These are phyloP conservation scores for Komagataella pseudopastoris DNA, from an alignment of 805 yeast species.

Conservation along the genomic window DNA sequence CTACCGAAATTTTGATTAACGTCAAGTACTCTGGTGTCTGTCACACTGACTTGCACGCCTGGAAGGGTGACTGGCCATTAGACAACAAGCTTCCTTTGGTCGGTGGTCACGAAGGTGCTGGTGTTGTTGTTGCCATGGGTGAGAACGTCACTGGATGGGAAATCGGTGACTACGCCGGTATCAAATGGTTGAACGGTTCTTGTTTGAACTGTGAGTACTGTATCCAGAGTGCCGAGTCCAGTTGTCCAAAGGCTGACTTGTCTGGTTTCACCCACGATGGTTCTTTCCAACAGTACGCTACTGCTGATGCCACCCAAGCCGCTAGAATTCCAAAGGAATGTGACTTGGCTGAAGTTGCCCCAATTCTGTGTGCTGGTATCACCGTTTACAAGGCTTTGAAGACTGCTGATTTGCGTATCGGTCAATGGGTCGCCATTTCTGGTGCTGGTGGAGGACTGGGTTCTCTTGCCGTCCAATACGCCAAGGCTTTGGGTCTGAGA, in stretches of 20 bases:
- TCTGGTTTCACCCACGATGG: constrained; percentile 69
- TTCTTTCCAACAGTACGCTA: constrained; percentile 39
- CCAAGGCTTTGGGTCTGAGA: constrained; percentile 61
- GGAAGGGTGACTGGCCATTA: constrained; percentile 65
- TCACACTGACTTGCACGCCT: constrained; percentile 65
- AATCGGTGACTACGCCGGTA: constrained; percentile 54
- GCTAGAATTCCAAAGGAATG: constrained; percentile 30
- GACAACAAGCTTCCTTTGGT: constrained; percentile 44
- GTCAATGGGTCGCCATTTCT: constrained; percentile 63
- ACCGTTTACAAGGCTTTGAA: constrained; percentile 41
- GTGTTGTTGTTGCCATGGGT: constrained; percentile 54
- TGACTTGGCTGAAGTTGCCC: constrained; percentile 33
- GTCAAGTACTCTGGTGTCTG: constrained; percentile 67
- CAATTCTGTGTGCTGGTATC: constrained; percentile 40
- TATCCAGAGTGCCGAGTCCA: constrained; percentile 42
- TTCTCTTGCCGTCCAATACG: constrained; percentile 63
- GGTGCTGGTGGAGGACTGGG: constrained; percentile 84
- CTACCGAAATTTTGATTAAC: constrained; percentile 50
- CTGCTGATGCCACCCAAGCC: constrained; percentile 39
- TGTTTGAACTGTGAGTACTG: constrained; percentile 55
- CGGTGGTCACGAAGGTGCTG: constrained; percentile 70
- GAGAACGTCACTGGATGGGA: constrained; percentile 44
- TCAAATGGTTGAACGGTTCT: constrained; percentile 58
- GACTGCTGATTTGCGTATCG: constrained; percentile 35
- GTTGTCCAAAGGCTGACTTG: constrained; percentile 58